These are phyloP conservation scores for Protea cynaroides DNA, from an alignment of 164 flowering plant species.

Conservation along the genomic window DNA sequence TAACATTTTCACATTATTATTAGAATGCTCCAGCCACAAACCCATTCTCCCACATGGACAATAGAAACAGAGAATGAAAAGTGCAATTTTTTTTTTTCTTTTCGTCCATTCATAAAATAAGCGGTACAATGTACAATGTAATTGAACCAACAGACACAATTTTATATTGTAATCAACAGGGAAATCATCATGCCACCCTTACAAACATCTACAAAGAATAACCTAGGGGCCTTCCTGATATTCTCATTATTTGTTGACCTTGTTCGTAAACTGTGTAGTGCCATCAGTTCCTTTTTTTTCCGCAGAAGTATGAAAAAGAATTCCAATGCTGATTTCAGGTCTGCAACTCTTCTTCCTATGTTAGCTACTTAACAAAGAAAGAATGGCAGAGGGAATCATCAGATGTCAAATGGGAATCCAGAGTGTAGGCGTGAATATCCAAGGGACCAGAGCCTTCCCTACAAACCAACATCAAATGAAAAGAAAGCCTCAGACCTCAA, in stretches of 20 bases:
- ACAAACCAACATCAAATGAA: conserved; percentile 14
- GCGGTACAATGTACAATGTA: too few relatives aligned
- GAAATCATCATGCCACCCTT: neutral
- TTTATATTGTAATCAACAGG: too few relatives aligned
- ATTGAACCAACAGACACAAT: too few relatives aligned
- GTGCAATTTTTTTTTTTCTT: too few relatives aligned
- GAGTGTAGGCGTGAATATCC: conserved; percentile 55
- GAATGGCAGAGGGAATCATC: neutral
- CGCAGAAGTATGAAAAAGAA: neutral
- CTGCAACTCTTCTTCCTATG: neutral
- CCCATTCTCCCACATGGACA: too few relatives aligned
- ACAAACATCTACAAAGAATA: conserved; percentile 2
- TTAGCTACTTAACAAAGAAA: conserved; percentile 10
- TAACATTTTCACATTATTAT: too few relatives aligned
- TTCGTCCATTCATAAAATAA: too few relatives aligned
- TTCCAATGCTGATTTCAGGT: neutral
- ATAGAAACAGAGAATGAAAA: too few relatives aligned
- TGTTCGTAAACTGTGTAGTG: neutral
- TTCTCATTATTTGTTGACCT: neutral
- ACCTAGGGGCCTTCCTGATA: neutral
- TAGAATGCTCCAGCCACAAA: too few relatives aligned
- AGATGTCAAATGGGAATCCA: conserved; percentile 47
- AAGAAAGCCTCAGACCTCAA: neutral
- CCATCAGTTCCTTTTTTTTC: neutral
- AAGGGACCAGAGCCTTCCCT: conserved; percentile 74